phyloP scores from a whole-genome alignment of 202 grass and related monocot species.

The Panicum virgatum region DNA sequence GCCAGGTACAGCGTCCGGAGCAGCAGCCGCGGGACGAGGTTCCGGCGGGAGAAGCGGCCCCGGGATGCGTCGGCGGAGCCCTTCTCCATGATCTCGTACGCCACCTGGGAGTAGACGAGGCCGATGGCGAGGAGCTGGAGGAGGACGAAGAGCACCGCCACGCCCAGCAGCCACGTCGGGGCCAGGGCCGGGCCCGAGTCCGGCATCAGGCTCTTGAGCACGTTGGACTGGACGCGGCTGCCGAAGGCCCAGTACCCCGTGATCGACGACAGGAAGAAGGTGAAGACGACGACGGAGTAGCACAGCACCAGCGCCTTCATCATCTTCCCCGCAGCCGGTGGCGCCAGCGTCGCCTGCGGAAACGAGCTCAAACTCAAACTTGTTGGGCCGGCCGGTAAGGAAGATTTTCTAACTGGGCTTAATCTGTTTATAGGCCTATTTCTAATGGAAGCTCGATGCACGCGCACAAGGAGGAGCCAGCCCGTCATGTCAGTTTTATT shows the following conservation, averaged over 20 bases:
- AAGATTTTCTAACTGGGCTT: not conserved
- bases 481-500: not conserved
- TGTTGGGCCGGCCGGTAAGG: not conserved
- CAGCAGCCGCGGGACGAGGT: slow-evolving; percentile 71
- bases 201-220: slow-evolving; percentile 82
- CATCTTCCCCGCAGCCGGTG: slow-evolving; percentile 97
- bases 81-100: slow-evolving; percentile 98
- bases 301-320: slow-evolving; percentile 83
- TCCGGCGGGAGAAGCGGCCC: slow-evolving; percentile 69
- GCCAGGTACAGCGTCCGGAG: slow-evolving; percentile 80
- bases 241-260: slow-evolving; percentile 95
- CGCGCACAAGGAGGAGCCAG: not conserved
- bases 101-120: slow-evolving; percentile 87
- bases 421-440: not conserved
- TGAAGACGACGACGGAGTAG: slow-evolving; percentile 65
- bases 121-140: slow-evolving; percentile 91
- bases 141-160: slow-evolving; percentile 69
- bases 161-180: slow-evolving; percentile 78
- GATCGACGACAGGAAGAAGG: slow-evolving; percentile 74
- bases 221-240: slow-evolving; percentile 77
- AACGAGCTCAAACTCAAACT: slow-evolving; percentile 31
- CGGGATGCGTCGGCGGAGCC: slow-evolving; percentile 57
- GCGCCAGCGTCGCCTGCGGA: slow-evolving; percentile 86
- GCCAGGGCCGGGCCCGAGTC: slow-evolving; percentile 67
- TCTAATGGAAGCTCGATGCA: not conserved